Evolutionary conservation across 441 rosid species (phyloP).

Genomic region (Rhodomyrtus psidioides): DNA sequence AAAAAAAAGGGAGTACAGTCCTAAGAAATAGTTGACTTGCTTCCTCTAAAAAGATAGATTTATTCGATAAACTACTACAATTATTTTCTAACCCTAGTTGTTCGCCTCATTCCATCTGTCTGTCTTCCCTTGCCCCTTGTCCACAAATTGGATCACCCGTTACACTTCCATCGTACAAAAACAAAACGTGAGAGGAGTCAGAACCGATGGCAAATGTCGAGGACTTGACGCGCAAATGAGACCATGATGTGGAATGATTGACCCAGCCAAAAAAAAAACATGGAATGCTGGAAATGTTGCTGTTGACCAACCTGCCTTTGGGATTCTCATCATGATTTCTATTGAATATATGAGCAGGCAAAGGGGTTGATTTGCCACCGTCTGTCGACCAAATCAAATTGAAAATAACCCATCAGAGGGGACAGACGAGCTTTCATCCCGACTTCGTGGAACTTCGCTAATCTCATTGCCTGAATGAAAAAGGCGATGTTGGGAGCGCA

Average conservation of each 20-base stretch:
- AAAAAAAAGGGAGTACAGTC: background rate
- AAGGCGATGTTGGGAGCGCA: no score
- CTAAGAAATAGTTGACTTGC: background rate
- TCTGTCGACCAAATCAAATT: background rate
- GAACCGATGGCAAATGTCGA: background rate
- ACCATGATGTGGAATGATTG: background rate
- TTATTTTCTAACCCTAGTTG: background rate
- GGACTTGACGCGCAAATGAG: background rate
- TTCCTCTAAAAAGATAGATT: background rate
- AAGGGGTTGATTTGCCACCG: background rate
- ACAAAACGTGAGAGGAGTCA: background rate
- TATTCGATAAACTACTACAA: background rate
- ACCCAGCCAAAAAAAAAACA: background rate
- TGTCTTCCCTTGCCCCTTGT: background rate
- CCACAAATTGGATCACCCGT: background rate
- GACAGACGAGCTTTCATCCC: background rate
- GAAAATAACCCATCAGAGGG: background rate
- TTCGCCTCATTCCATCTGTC: background rate
- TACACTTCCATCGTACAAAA: background rate
- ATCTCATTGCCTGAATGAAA: background rate
- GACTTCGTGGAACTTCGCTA: background rate
- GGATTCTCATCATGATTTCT: background rate
- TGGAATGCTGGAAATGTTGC: background rate
- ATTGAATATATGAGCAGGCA: background rate
- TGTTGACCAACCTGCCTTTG: background rate